Evolutionary conservation across 148 eudicot species (phyloP), one percentile per base, ranked within the genome.

Genomic region (Persicaria maculosa): DNA sequence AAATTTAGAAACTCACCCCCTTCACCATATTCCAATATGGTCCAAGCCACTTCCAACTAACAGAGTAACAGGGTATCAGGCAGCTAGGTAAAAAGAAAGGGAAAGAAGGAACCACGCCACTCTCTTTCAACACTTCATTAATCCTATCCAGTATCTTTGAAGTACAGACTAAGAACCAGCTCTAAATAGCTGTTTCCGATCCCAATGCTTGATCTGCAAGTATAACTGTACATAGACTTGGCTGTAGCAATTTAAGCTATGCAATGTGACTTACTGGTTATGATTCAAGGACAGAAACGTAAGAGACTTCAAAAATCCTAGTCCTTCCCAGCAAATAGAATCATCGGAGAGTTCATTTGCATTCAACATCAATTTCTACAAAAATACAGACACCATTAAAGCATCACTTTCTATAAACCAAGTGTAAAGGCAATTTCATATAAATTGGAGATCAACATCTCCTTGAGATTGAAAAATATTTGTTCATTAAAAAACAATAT

Each of bases 331-430:
- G 85, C 83, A 76, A 25, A 95, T 76, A 58, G 88, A 86, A 47
- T 82, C 84, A 75, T 90, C 92, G 47, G 78, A 47, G 76, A 95
- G 46, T 75, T 76, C 55, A 77, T 95, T 95, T 19, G 79, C 78
- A 82, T 79, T 79, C 79, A 95, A 81, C 68, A 83, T 75, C 86
- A 92, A 77, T 85, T 89, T 95, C 98, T 94, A 76, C 90, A 83
- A 80, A 31, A 80, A 80, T 50, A 80, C 79, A 17, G 64, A 77
- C 25, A 67, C 43, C 58, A 55, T 55, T 17, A 43, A 31, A n/a
- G 16, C 50, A 16, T 36, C 62, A 74, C 61, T n/a, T 54, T 36
- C 12, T 10, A 73, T 31, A 44, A 55, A 54, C 20, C 55, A 77
- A 54, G 68, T 36, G 7, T 36, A 9, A 45, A 65, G 46, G 44